Evolutionary conservation across 306 rosid species (phyloP).

Genomic region (Carpinus fangiana): DNA sequence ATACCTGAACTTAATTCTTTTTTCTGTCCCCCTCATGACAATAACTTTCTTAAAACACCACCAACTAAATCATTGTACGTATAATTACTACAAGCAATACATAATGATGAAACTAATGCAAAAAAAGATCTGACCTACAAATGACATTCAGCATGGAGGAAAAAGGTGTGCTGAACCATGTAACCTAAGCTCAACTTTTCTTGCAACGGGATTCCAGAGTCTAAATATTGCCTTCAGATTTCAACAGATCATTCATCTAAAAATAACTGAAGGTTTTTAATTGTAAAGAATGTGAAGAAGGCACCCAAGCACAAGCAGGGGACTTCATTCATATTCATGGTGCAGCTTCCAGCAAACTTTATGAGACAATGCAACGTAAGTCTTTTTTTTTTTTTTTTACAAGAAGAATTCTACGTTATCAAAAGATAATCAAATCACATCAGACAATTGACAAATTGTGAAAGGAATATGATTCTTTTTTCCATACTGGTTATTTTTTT

Average conservation of each 20-base stretch:
- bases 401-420: too few species aligned
- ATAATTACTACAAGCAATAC: too few species aligned
- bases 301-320: neutral
- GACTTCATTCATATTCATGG: conserved; percentile 1
- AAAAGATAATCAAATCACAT: too few species aligned
- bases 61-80: neutral
- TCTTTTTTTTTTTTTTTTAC: too few species aligned
- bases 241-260: neutral
- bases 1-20: neutral
- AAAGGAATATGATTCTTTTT: too few species aligned
- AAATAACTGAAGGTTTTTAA: neutral
- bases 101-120: too few species aligned
- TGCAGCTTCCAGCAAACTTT: neutral
- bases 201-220: neutral
- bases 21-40: neutral
- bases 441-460: neutral
- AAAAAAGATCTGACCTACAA: neutral
- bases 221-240: neutral
- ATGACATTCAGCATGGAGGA: neutral
- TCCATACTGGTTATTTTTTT: too few species aligned
- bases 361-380: neutral
- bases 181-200: neutral
- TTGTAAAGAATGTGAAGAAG: neutral
- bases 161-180: neutral
- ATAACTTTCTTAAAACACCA: too few species aligned